Base-by-base conservation (phyloP, 257 asterid genomes). In the Solanum virginianum region DNA sequence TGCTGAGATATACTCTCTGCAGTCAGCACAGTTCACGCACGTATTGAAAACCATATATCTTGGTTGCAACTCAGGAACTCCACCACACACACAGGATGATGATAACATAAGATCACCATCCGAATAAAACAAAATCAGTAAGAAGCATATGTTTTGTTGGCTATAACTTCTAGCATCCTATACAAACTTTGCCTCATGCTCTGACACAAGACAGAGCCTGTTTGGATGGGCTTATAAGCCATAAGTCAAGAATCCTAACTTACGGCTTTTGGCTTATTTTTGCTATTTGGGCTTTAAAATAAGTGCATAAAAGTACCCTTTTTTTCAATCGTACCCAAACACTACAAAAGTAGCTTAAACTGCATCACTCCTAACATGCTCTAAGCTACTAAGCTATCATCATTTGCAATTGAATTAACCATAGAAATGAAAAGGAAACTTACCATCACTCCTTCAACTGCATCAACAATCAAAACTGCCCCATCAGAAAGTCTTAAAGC, bases 401-500 rank as follows among this genome's bases (percentile, higher is more conserved):
- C 98, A 98, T 82, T 24, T 83, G 63, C 59, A 83, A 51, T 71
- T 4, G 29, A 53, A 15, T 59, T 20, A 45, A 16, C 29, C 20
- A 32, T 24, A 62, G 59, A 63, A 84, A 32, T 51, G 86, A 43
- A 72, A 51, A 53, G 47, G 49, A 86, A 88, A 88, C 81, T 87
- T 87, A 96, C 99, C 99, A 97, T 91, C 74, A 95, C 98, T 88
- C 99, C 98, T 84, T 94, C 99, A 70, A 94, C 99, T 80, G 98
- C 99, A 91, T 97, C 99, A 80, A 97, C 98, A 86, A 97, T 88
- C 87, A 97, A 89, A 51, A 97, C 98, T 22, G 98, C 99, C 86
- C 99, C 99, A 91, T 97, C 99, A 69, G 99, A 97, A 88, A 97
- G 98, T 90, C 99, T 92, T 57, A 96, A 92, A 14, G 98, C 98